Evolutionary conservation across 2,329 filamentous ascomycete species (phyloP).

Genomic region (Myriosclerotinia duriaeana): DNA sequence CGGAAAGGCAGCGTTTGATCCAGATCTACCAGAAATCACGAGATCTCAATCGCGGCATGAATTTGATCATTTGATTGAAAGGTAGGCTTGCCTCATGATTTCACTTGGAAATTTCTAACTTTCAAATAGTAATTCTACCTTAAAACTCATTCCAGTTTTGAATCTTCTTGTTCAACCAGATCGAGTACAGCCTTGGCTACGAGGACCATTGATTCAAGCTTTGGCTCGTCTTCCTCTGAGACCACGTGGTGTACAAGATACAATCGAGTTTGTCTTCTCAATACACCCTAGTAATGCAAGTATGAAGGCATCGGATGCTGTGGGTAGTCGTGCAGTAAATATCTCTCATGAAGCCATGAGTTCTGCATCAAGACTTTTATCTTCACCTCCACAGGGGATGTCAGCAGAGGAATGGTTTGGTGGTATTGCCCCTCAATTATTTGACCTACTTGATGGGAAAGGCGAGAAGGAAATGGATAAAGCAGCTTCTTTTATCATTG

Average conservation of each 20-base stretch:
- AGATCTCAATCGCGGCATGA: constrained; percentile 19
- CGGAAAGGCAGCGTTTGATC: constrained; percentile 39
- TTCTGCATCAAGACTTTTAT: constrained; percentile 61
- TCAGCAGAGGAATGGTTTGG: constrained; percentile 59
- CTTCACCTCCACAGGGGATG: constrained; percentile 57
- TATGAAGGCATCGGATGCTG: constrained; percentile 28
- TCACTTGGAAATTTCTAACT: constrained; percentile 25
- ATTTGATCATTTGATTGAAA: constrained; percentile 30
- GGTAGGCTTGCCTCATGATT: constrained; percentile 22
- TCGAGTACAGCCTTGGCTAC: constrained; percentile 59
- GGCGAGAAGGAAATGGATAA: constrained; percentile 58
- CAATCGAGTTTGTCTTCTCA: constrained; percentile 69
- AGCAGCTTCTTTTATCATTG: constrained; percentile 61
- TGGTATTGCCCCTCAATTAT: constrained; percentile 60
- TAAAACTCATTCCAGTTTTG: constrained; percentile 59
- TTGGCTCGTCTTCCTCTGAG: constrained; percentile 63
- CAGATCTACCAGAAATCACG: constrained; percentile 28
- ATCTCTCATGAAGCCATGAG: constrained; percentile 68
- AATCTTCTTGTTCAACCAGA: constrained; percentile 64
- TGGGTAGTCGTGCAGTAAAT: constrained; percentile 52
- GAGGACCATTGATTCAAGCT: constrained; percentile 53
- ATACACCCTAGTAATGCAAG: constrained; percentile 53
- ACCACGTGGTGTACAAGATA: constrained; percentile 62
- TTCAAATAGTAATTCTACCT: constrained; percentile 46
- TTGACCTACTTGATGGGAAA: constrained; percentile 59